These are phyloP conservation scores for Coemansia sp. DNA, from an alignment of 192 early-diverging fungal species.

Conservation along the genomic window DNA sequence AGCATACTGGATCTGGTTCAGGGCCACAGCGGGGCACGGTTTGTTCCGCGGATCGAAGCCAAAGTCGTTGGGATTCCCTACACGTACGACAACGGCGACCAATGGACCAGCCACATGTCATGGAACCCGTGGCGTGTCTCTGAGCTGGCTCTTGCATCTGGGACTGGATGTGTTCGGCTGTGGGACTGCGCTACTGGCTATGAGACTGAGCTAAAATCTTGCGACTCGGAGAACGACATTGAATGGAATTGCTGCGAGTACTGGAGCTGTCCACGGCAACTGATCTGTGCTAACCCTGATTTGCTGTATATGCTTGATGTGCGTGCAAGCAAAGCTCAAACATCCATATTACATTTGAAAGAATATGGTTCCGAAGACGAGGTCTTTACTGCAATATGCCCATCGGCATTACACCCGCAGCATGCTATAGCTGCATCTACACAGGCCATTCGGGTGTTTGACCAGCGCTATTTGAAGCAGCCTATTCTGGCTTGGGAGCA, in stretches of 20 bases:
- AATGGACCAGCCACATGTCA: slow-evolving; percentile 31
- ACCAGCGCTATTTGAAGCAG: slow-evolving; percentile 36
- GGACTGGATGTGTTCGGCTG: slow-evolving; percentile 25
- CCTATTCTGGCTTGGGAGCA: slow-evolving; percentile 38
- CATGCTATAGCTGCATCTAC: slow-evolving; percentile 43
- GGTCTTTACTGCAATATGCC: slow-evolving; percentile 25
- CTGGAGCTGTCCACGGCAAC: slow-evolving; percentile 38
- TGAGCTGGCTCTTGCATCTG: slow-evolving; percentile 38
- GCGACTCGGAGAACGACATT: slow-evolving; percentile 8
- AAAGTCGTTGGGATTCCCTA: slow-evolving; percentile 18
- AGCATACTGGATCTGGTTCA: slow-evolving; percentile 12
- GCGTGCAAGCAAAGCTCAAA: slow-evolving; percentile 8
- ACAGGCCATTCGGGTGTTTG: slow-evolving; percentile 36
- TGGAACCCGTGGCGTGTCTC: slow-evolving; percentile 38
- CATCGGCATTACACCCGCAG: slow-evolving; percentile 37
- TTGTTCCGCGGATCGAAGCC: slow-evolving; percentile 7
- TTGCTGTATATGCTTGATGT: slow-evolving; percentile 21
- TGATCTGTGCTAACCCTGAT: slow-evolving; percentile 32
- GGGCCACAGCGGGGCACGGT: background rate
- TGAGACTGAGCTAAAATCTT: slow-evolving; percentile 11
- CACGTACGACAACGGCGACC: slow-evolving; percentile 34
- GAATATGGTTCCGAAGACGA: slow-evolving; percentile 20
- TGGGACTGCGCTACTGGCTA: slow-evolving; percentile 29
- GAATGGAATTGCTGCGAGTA: slow-evolving; percentile 48
- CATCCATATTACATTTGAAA: slow-evolving; percentile 9